phyloP scores from a whole-genome alignment of 2,329 filamentous ascomycete genomes.

The Ascosphaera apis region DNA sequence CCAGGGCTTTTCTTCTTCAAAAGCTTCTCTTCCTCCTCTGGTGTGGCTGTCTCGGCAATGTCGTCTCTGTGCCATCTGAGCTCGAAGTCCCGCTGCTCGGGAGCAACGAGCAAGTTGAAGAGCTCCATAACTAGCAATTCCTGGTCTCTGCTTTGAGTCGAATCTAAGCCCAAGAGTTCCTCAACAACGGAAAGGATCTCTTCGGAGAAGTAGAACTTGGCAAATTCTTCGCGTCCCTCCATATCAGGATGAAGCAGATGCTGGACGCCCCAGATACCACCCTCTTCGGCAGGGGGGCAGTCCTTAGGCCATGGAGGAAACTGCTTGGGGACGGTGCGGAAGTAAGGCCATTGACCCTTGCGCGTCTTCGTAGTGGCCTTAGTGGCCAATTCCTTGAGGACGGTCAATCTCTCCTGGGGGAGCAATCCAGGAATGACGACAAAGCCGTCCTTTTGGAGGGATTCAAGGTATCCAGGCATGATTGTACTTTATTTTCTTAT shows the following conservation, averaged over 20 bases:
- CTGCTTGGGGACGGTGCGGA: conserved; percentile 70
- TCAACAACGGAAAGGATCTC: conserved; percentile 39
- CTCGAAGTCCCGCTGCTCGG: conserved; percentile 41
- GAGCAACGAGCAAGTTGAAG: conserved; percentile 64
- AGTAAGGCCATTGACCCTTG: conserved; percentile 52
- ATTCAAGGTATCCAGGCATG: conserved; percentile 20
- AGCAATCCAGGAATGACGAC: conserved; percentile 47
- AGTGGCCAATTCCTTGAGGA: conserved; percentile 36
- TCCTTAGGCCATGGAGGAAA: conserved; percentile 64
- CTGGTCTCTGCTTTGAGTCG: conserved; percentile 15
- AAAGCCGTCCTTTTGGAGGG: conserved; percentile 50
- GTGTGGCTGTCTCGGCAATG: conserved; percentile 38
- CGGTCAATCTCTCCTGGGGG: conserved; percentile 28
- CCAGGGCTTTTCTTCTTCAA: conserved; percentile 27
- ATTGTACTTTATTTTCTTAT: background rate
- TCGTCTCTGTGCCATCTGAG: conserved; percentile 76
- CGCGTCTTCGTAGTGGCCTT: conserved; percentile 39
- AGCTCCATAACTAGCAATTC: conserved; percentile 63
- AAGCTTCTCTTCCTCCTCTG: conserved; percentile 42
- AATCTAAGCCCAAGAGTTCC: conserved; percentile 32
- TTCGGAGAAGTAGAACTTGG: conserved; percentile 47
- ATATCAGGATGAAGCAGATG: conserved; percentile 57
- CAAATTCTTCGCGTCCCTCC: conserved; percentile 37
- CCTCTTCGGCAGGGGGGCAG: conserved; percentile 21
- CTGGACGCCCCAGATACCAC: conserved; percentile 76